These are phyloP conservation scores for Fibroporia radiculosa DNA, from an alignment of 768 basidiomycete genomes.

Conservation along the genomic window DNA sequence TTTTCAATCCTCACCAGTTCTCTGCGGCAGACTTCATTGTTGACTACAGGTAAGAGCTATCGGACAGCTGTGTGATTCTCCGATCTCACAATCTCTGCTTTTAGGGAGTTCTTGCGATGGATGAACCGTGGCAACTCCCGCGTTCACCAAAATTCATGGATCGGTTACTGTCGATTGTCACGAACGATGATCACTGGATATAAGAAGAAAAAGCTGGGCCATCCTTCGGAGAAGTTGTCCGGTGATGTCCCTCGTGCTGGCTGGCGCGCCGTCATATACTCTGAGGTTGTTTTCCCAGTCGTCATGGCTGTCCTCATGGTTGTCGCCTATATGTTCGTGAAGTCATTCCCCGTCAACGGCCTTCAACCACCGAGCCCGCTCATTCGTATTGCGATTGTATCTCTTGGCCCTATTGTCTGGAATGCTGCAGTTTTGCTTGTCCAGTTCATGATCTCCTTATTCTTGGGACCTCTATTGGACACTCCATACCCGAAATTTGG, in stretches of 20 bases:
- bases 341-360: slow-evolving; percentile 71
- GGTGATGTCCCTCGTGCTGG: slow-evolving; percentile 90
- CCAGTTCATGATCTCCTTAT: slow-evolving; percentile 86
- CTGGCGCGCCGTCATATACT: slow-evolving; percentile 85
- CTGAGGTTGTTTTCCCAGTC: slow-evolving; percentile 81
- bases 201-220: slow-evolving; percentile 95
- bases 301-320: slow-evolving; percentile 81
- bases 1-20: slow-evolving; percentile 99
- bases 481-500: slow-evolving; percentile 84
- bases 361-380: slow-evolving; percentile 71
- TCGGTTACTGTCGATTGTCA: slow-evolving; percentile 97
- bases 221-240: slow-evolving; percentile 95
- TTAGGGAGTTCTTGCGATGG: slow-evolving; percentile 95
- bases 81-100: slow-evolving; percentile 13
- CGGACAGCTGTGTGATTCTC: neutral
- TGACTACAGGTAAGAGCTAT: slow-evolving; percentile 67
- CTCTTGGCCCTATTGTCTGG: slow-evolving; percentile 92
- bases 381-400: slow-evolving; percentile 88
- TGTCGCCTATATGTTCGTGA: slow-evolving; percentile 88
- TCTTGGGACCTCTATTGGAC: slow-evolving; percentile 88
- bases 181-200: slow-evolving; percentile 99
- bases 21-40: slow-evolving; percentile 95
- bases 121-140: slow-evolving; percentile 98
- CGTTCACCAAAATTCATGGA: slow-evolving; percentile 97
- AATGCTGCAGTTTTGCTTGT: slow-evolving; percentile 82